These are phyloP conservation scores for Daldinia decipiens DNA, from an alignment of 495 filamentous ascomycete genomes.

Conservation along the genomic window DNA sequence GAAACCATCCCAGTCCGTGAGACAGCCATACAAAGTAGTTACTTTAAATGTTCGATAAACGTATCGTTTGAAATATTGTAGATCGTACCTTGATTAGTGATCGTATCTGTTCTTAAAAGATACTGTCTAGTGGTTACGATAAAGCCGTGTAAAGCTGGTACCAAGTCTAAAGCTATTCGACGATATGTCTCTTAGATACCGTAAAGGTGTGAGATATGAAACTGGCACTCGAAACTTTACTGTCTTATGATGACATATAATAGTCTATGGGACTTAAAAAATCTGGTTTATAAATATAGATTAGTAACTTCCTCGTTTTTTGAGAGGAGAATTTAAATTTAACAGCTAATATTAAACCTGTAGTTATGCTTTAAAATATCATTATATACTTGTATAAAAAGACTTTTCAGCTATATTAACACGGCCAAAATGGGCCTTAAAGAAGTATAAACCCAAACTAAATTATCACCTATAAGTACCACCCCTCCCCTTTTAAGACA, in stretches of 20 bases:
- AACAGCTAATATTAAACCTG: not conserved
- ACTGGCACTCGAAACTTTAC: too few relatives aligned
- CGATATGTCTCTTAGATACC: not conserved
- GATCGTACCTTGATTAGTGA: not conserved
- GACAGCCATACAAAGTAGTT: not conserved
- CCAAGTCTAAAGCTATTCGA: not conserved
- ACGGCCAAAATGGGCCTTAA: not conserved
- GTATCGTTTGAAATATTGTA: not conserved
- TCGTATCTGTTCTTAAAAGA: not conserved
- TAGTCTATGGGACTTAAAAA: too few relatives aligned
- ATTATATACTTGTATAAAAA: not conserved
- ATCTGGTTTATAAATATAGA: too few relatives aligned
- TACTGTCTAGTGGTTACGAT: not conserved
- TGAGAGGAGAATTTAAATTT: not conserved
- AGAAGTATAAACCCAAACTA: not conserved
- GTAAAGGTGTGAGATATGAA: not conserved
- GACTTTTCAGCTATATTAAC: not conserved
- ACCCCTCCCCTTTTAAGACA: not conserved
- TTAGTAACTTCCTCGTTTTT: not conserved
- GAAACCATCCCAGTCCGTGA: not conserved
- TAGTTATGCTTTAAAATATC: not conserved
- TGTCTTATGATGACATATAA: too few relatives aligned
- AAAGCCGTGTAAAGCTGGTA: not conserved
- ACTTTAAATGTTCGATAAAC: not conserved
- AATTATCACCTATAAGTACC: not conserved